Evolutionary conservation across 805 yeast species (phyloP), one percentile per base, ranked within the genome.

Genomic region (Hanseniaspora pseudoguilliermondii): DNA sequence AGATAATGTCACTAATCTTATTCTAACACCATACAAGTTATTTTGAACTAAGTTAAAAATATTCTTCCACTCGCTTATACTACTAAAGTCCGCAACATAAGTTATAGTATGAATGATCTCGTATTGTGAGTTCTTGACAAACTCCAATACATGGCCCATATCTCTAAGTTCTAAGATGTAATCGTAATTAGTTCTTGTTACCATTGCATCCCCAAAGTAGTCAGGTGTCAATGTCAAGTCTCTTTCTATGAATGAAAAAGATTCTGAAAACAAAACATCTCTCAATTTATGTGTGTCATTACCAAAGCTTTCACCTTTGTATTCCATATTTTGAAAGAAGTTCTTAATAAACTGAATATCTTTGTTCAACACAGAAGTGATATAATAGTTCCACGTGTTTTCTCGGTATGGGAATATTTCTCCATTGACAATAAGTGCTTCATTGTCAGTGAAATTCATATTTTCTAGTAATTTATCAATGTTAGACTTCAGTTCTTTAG

Each of bases 341-440:
- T 55, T 57, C 9, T 59, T 57, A n/a, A 69, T 52, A 41, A 51
- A 57, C 2, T 60, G 55, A 3, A 70, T 73, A 68, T 90, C 97
- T 25, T 70, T 72, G 25, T 71, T 68, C 18, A 82, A 60, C 60
- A 82, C 85, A 39, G 68, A 73, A 3, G 79, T 74, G 62, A 83
- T 66, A 1, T 75, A 64, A 44, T 70, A 70, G 59, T 81, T 80
- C 84, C 87, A 84, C 4, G 65, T 60, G 50, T 74, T 71, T 1
- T 74, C 68, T 39, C 69, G 71, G 60, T 83, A 73, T 3, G 74
- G 75, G 57, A 73, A 69, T 18, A 85, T 75, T 7, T 82, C 81
- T 46, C 97, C 97, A 66, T 91, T 85, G 32, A 80, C 78, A 50
- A 88, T 74, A 4, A 87, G 69, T 0, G 77, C 66, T 39, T 53